Conservation (phyloP, 768 basidiomycete species). For the Coprinopsis marcescibilis region DNA sequence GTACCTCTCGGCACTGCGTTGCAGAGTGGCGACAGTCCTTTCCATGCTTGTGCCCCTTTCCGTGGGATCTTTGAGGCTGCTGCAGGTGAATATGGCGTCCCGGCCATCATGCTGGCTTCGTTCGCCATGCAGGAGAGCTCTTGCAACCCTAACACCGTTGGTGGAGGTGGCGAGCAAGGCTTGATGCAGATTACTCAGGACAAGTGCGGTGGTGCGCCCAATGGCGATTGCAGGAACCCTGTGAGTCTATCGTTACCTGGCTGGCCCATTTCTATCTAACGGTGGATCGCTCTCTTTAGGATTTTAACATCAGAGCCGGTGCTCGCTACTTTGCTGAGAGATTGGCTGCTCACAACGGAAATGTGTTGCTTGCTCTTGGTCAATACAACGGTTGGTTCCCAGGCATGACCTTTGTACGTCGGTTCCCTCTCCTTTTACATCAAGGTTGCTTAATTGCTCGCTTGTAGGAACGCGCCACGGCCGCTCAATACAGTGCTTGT, state of each 20-base stretch:
- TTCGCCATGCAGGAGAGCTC: conserved; percentile 84
- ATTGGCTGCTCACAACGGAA: conserved; percentile 42
- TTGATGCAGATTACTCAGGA: conserved; percentile 81
- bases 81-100: conserved; percentile 44
- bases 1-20: conserved; percentile 48
- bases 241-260: conserved; percentile 24
- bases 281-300: conserved; percentile 27
- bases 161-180: conserved; percentile 79
- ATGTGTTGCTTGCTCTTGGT: conserved; percentile 56
- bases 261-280: neutral
- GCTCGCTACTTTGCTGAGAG: conserved; percentile 53
- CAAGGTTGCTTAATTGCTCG: conserved; percentile 4
- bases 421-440: neutral
- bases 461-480: conserved; percentile 47
- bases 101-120: conserved; percentile 73
- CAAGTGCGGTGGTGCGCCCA: conserved; percentile 61
- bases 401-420: conserved; percentile 53
- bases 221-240: conserved; percentile 41
- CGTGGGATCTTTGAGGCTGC: conserved; percentile 55
- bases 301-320: conserved; percentile 69
- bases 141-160: conserved; percentile 62
- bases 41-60: conserved; percentile 50
- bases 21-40: conserved; percentile 44
- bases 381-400: conserved; percentile 70
- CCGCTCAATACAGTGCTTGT: conserved; percentile 47